Percentiles rank a stretch among this genome's conserved stretches.
phyloP scores from a whole-genome alignment of 2,329 filamentous ascomycete genomes.

The Sporothrix brunneoviolacea region DNA sequence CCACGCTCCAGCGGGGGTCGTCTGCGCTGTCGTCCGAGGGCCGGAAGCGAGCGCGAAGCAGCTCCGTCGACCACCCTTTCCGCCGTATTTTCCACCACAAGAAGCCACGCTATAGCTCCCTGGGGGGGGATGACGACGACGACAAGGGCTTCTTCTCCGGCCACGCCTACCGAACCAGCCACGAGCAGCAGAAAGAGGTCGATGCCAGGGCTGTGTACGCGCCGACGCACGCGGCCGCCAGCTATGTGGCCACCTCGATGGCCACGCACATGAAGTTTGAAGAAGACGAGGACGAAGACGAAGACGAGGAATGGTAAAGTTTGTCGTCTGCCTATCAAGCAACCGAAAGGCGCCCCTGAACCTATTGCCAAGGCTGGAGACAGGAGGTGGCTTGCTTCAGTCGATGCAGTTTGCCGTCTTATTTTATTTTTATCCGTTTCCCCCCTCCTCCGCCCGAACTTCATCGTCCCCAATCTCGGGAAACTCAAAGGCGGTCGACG shows the following conservation, averaged over 20 bases:
- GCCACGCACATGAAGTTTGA: constrained; percentile 27
- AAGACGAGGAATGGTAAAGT: constrained; percentile 9
- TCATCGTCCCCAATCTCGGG: no score
- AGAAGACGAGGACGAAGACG: constrained; percentile 21
- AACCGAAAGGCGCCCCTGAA: no score
- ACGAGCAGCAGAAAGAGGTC: neutral
- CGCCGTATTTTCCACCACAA: no score
- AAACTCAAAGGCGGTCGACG: no score
- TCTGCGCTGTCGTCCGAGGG: neutral
- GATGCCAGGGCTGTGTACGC: constrained; percentile 18
- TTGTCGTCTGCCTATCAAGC: no score
- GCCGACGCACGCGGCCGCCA: constrained; percentile 36
- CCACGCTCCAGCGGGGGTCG: neutral
- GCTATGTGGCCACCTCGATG: constrained; percentile 37
- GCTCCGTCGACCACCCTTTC: neutral
- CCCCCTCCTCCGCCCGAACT: no score
- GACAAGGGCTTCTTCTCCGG: constrained; percentile 2
- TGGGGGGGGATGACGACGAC: neutral
- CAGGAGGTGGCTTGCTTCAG: constrained; percentile 7
- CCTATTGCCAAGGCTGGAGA: no score
- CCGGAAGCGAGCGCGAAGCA: neutral
- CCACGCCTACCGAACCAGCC: neutral
- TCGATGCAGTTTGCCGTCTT: neutral
- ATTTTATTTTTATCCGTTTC: no score
- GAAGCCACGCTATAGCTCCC: constrained; percentile 1